Conservation (phyloP, 257 asterid genomes). For the Anisodus tanguticus region DNA sequence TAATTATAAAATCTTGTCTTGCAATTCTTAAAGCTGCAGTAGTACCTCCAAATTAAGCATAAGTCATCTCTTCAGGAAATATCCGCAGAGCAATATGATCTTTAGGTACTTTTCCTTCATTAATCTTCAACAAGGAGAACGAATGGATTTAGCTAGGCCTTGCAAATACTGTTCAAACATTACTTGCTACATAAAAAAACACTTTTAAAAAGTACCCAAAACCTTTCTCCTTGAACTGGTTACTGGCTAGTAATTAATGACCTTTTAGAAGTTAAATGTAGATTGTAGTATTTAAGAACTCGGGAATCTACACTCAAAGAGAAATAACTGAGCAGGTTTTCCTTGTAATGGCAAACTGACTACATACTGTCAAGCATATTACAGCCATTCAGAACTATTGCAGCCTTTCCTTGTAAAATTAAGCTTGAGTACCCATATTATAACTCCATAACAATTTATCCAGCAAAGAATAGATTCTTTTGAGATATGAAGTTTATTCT, state of each 20-base stretch:
- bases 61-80: conserved; percentile 76
- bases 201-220: neutral
- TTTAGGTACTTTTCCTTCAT: conserved; percentile 74
- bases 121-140: conserved; percentile 46
- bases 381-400: neutral
- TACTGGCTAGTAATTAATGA: neutral
- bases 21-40: neutral
- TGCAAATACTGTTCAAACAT: neutral
- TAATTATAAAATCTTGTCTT: neutral
- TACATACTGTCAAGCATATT: neutral
- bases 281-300: neutral
- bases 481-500: too few species aligned
- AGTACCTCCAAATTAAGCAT: conserved; percentile 80
- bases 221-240: neutral
- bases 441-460: too few species aligned
- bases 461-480: too few species aligned
- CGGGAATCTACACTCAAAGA: neutral
- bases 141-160: neutral
- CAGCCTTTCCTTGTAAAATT: too few species aligned
- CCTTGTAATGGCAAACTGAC: neutral
- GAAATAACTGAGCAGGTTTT: neutral
- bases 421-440: too few species aligned
- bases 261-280: neutral
- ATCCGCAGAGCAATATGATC: conserved; percentile 60
- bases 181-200: neutral